phyloP scores from a whole-genome alignment of 176 grass and related monocot genomes.

The Rhynchospora pubera region DNA sequence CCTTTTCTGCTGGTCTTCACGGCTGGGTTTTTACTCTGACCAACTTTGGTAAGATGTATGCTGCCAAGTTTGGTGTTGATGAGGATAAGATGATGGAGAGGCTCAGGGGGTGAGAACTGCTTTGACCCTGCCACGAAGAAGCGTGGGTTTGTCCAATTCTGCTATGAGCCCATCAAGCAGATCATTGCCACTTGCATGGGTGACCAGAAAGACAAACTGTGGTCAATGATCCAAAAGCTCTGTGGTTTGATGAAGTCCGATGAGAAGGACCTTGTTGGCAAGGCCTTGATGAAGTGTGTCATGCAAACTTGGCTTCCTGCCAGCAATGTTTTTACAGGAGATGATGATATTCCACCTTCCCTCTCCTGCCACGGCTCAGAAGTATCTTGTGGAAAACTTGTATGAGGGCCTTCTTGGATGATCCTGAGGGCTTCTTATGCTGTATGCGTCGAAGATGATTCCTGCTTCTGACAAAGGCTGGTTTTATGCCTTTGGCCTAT shows the following conservation, averaged over 20 bases:
- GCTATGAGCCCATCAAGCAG: conserved; percentile 80
- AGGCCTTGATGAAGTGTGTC: conserved; percentile 78
- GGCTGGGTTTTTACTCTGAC: conserved; percentile 72
- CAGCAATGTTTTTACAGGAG: conserved; percentile 62
- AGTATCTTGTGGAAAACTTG: conserved; percentile 73
- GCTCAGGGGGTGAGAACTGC: conserved; percentile 76
- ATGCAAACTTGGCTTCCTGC: conserved; percentile 92
- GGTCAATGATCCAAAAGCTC: conserved; percentile 83
- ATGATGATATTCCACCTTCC: conserved; percentile 89
- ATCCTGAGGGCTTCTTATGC: conserved; percentile 76
- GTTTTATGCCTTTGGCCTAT: conserved; percentile 77
- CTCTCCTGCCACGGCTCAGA: conserved; percentile 55
- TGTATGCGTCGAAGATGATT: conserved; percentile 95
- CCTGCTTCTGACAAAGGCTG: conserved; percentile 81
- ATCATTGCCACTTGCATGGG: conserved; percentile 76
- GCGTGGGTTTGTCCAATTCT: conserved; percentile 85
- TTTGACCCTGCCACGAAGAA: conserved; percentile 80
- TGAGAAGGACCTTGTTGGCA: conserved; percentile 63
- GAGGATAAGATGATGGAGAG: conserved; percentile 86
- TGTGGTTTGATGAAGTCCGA: conserved; percentile 60
- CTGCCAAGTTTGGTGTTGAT: conserved; percentile 78
- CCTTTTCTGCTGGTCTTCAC: conserved; percentile 65
- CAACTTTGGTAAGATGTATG: conserved; percentile 82
- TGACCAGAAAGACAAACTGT: conserved; percentile 77
- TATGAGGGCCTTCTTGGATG: conserved; percentile 72